Evolutionary conservation across 805 yeast species (phyloP).

Genomic region (Sugiyamaella chiloensis): DNA sequence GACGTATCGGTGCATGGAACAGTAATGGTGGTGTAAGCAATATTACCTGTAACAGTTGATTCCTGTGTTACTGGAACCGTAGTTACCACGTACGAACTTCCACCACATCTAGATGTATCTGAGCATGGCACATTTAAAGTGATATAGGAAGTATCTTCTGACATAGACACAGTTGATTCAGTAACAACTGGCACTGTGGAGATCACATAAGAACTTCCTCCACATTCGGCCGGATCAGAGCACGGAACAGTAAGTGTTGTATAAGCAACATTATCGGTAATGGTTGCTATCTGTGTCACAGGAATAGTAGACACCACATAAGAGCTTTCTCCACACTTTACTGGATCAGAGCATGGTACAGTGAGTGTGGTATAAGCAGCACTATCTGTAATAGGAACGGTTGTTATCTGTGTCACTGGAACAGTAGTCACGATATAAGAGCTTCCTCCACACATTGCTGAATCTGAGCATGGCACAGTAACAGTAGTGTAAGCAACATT

Average conservation of each 20-base stretch:
- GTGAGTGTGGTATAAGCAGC: slow-evolving; percentile 13
- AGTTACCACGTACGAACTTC: neutral
- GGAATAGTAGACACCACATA: neutral
- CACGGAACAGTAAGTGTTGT: slow-evolving; percentile 8
- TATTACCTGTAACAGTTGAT: neutral
- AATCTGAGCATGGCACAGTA: neutral
- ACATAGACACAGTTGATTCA: neutral
- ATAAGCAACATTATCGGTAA: neutral
- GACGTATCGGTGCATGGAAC: slow-evolving; percentile 7
- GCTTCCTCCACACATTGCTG: neutral
- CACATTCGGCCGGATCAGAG: slow-evolving; percentile 6
- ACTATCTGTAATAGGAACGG: neutral
- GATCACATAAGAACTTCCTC: slow-evolving; percentile 6
- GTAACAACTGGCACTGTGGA: slow-evolving; percentile 6
- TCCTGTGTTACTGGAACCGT: neutral
- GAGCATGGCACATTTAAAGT: slow-evolving; percentile 16
- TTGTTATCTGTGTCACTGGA: neutral
- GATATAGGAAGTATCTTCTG: neutral
- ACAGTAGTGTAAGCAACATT: neutral
- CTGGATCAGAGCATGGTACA: slow-evolving; percentile 10
- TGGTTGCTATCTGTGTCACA: neutral
- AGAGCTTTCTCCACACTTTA: neutral
- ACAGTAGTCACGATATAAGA: neutral
- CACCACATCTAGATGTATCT: neutral
- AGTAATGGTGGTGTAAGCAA: slow-evolving; percentile 6